Percentiles rank a stretch among this genome's conserved stretches.
Conservation (phyloP, 768 basidiomycete species). For the Rhodotorula kratochvilovae region DNA sequence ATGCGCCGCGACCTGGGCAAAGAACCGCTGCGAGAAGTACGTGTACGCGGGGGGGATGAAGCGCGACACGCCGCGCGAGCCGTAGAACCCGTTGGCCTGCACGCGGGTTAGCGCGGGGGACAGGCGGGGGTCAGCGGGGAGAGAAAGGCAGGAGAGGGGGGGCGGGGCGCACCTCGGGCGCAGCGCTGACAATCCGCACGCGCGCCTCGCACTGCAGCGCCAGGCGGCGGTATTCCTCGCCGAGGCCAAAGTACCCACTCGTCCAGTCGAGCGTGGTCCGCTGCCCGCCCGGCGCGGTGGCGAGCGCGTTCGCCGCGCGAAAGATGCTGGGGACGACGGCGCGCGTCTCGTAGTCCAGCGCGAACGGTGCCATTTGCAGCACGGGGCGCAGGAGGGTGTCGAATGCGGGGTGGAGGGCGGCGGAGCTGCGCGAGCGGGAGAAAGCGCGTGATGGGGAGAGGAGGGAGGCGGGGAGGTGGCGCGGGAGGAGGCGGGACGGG, state of each 20-base stretch:
- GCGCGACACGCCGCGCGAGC: conserved; percentile 80
- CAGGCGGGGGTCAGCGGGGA: neutral
- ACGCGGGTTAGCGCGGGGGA: neutral
- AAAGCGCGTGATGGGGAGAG: neutral
- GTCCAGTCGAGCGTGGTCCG: conserved; percentile 65
- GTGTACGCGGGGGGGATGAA: conserved; percentile 96
- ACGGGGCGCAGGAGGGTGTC: conserved; percentile 44
- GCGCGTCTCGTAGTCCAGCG: conserved; percentile 39
- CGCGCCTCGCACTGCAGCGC: conserved; percentile 55
- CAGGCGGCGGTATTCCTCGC: conserved; percentile 68
- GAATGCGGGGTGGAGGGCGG: conserved; percentile 63
- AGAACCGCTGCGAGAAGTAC: conserved; percentile 75
- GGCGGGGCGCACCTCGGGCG: conserved; percentile 64
- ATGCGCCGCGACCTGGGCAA: conserved; percentile 34
- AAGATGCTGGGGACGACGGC: conserved; percentile 46
- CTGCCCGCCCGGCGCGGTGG: conserved; percentile 35
- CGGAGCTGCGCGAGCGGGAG: neutral
- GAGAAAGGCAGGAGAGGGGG: neutral
- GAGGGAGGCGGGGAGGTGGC: conserved; percentile 11
- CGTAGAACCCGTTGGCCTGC: conserved; percentile 93
- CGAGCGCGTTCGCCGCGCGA: conserved; percentile 43
- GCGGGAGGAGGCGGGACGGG: neutral
- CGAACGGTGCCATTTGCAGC: conserved; percentile 41
- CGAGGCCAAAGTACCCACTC: conserved; percentile 90
- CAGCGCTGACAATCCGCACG: conserved; percentile 74